Base-by-base conservation (phyloP, 805 yeast species). In the Saccharomycopsis sp. region DNA sequence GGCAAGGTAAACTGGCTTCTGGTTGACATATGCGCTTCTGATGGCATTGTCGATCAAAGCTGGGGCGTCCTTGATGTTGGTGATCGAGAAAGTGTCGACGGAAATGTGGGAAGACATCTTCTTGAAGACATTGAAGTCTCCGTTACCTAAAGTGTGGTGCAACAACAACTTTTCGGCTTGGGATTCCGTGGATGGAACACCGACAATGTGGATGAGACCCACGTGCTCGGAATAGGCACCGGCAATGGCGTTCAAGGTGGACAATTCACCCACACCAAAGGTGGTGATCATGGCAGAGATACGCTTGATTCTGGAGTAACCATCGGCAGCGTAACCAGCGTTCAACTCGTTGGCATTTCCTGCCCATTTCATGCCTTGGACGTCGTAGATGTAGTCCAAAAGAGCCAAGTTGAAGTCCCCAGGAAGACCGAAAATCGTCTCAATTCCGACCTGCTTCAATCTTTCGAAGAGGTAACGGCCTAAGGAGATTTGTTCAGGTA, bases 181-280 rank as follows among this genome's bases (percentile, higher is more conserved):
- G 46, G 95, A 80, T 34, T 85, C 75, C 66, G 82, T 76, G 57
- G 92, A 83, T 63, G 96, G 96, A 58, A 87, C 87, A 70, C 96
- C 96, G 50, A 89, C 96, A 65, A 89, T 80, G 74, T 89, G 95
- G 63, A 89, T 74, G 64, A 88, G 72, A 66, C 94, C 94, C 62
- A 89, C 91, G 73, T 89, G 95, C 73, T 89, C 96, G 62, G 96
- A 91, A 73, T 83, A 89, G 55, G 94, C 78, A 66, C 96, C 96
- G 51, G 91, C 96, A 68, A 89, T 79, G 66, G 94, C 96, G 72
- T 88, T 88, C 66, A 88, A 76, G 12, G 95, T 92, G 29, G 87
- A 80, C 68, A 88, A 78, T 72, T 88, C 96, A 71, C 96, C 96
- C 57, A 89, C 96, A 73, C 96, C 96, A 70, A 89, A 89, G 54